Conservation (phyloP, 78 protist species). For the Neovahlkampfia damariscottae region DNA sequence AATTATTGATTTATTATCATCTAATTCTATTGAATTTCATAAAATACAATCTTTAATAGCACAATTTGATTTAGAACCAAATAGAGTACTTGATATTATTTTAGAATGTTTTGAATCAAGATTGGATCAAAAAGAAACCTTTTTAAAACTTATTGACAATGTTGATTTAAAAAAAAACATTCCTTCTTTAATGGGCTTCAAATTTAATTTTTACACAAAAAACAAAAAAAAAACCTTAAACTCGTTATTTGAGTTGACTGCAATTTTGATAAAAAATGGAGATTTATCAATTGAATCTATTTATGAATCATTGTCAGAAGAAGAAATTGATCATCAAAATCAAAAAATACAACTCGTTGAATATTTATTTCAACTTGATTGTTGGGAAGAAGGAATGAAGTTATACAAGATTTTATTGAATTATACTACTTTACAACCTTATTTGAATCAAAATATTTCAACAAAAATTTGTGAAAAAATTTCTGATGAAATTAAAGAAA, state of each 20-base stretch:
- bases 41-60: background rate
- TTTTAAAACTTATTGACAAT: background rate
- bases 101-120: constrained; percentile 17
- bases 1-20: background rate
- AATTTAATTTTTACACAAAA: constrained; percentile 8
- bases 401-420: too few relatives aligned
- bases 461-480: too few relatives aligned
- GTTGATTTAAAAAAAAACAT: background rate
- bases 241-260: background rate
- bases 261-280: background rate
- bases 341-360: too few relatives aligned
- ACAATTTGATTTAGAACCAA: constrained; percentile 41
- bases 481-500: too few relatives aligned
- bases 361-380: too few relatives aligned
- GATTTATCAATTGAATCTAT: too few relatives aligned
- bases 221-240: background rate
- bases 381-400: too few relatives aligned
- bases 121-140: background rate
- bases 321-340: too few relatives aligned
- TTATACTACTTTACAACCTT: too few relatives aligned
- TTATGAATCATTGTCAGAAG: too few relatives aligned
- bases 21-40: background rate
- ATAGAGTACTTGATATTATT: constrained; percentile 39
- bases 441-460: too few relatives aligned
- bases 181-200: too few relatives aligned